Conservation (phyloP, 441 rosid genomes). For the Pelargonium citronellum region DNA sequence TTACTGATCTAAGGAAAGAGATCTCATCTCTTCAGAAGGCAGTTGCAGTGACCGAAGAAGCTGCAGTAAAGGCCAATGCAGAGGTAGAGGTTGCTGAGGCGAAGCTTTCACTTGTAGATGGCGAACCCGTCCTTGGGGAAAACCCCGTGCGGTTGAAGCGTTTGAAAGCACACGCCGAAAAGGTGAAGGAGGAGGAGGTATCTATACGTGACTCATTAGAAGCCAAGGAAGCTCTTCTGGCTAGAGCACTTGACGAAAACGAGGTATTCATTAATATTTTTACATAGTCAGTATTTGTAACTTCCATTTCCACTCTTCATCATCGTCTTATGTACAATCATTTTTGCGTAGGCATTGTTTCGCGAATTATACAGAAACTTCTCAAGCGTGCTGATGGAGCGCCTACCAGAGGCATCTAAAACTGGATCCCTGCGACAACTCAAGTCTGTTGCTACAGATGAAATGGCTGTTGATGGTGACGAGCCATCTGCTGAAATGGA, state of each 20-base stretch:
- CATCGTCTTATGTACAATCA: background rate
- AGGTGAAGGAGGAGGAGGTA: constrained; percentile 55
- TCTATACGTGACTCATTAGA: constrained; percentile 65
- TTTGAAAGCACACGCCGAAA: constrained; percentile 64
- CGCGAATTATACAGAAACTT: constrained; percentile 61
- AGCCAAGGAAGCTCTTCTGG: constrained; percentile 88
- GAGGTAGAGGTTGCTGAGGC: constrained; percentile 80
- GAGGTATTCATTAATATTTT: constrained; percentile 46
- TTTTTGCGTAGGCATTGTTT: constrained; percentile 51
- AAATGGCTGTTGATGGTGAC: constrained; percentile 50
- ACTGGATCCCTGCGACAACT: constrained; percentile 51
- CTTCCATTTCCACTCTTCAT: background rate
- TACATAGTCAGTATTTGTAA: background rate
- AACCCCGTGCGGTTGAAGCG: constrained; percentile 79
- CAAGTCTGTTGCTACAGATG: constrained; percentile 46
- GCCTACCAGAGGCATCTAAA: constrained; percentile 68
- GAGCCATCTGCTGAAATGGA: constrained; percentile 67
- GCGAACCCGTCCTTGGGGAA: constrained; percentile 90
- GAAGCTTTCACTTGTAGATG: constrained; percentile 74
- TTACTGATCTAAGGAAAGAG: constrained; percentile 88
- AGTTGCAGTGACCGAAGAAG: constrained; percentile 62
- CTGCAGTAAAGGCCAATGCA: constrained; percentile 59
- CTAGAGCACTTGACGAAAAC: constrained; percentile 74
- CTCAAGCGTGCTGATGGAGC: constrained; percentile 60
- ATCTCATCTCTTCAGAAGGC: constrained; percentile 58